Evolutionary conservation across 1,139 yeast species (phyloP), one percentile per base, ranked within the genome.

Genomic region (Wickerhamomyces sp.): DNA sequence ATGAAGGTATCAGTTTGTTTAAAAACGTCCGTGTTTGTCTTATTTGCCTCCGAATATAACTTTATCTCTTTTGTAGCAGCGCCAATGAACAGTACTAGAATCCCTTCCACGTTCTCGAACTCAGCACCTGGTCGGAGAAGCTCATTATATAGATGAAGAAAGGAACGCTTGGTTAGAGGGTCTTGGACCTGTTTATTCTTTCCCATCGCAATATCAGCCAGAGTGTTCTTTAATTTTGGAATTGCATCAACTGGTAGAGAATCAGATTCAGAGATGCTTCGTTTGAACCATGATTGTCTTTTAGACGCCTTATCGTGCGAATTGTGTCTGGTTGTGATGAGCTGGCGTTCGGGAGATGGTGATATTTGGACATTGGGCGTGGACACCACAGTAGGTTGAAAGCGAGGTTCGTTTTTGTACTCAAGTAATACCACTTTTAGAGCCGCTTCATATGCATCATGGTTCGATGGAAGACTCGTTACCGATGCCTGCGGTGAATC

Each of bases 51-150:
- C 3, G 61, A 54, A 1, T 75, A 74, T 30, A 76, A 48, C 46
- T 79, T 78, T 28, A 83, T 58, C 56, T 82, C 90, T 48, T 77
- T 81, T 41, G 78, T 77, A 8, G 86, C 79, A 43, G 76, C 70
- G 19, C 81, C 71, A 17, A 82, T 75, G 56, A 84, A 86, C 56
- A 74, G 69, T 67, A 81, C 74, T 8, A 85, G 73, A 38, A 85
- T 63, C 42, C 78, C 83, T 48, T 82, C 90, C 1, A 80, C 76
- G 28, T 75, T 70, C 30, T 67, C 65, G 41, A 71, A 70, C 57
- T 31, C 57, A 51, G 45, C 70, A 65, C 67, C 65, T 2, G 85
- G 80, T 36, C 75, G 78, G 31, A 82, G 61, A 19, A 80, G 53
- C 38, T 79, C 81, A 41, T 81, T 78, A 54, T 82, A 82, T 45